These are phyloP conservation scores for Capsicum rhomboideum DNA, from an alignment of 257 asterid species.

Conservation along the genomic window DNA sequence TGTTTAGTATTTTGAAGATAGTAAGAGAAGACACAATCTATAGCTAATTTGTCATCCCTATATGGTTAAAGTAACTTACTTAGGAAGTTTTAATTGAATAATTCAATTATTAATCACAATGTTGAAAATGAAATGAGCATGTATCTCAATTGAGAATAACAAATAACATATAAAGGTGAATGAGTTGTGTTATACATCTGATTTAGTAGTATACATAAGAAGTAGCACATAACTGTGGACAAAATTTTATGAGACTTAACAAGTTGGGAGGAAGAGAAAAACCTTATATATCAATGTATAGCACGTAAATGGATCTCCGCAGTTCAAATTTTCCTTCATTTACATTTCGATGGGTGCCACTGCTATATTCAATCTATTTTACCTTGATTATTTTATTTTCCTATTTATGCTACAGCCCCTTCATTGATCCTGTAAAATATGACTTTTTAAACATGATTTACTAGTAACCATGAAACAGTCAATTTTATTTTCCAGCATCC, in stretches of 20 bases:
- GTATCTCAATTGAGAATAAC: not conserved
- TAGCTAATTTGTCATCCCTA: not conserved
- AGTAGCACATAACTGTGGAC: not conserved
- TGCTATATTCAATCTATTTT: not conserved
- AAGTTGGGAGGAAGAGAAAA: not conserved
- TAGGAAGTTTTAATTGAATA: not conserved
- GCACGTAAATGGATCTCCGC: not conserved
- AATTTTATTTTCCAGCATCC: conserved; percentile 29
- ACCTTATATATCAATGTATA: not conserved
- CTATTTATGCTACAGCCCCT: not conserved
- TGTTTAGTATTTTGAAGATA: not conserved
- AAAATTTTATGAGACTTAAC: not conserved
- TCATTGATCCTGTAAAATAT: not conserved
- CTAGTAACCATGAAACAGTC: conserved; percentile 17
- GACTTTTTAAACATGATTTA: conserved; percentile 6
- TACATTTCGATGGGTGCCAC: not conserved
- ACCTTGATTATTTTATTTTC: not conserved
- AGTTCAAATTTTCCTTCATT: not conserved
- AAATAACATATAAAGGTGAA: not conserved
- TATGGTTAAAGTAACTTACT: not conserved
- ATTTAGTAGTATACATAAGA: not conserved
- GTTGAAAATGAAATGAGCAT: not conserved
- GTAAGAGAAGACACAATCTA: not conserved
- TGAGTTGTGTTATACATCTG: not conserved
- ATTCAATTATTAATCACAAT: not conserved